A percentile compares a stretch with the other conserved stretches of the same genome.
Evolutionary conservation across 2,329 filamentous ascomycete genomes (phyloP).

Genomic region (Sordariomycetes sp.): DNA sequence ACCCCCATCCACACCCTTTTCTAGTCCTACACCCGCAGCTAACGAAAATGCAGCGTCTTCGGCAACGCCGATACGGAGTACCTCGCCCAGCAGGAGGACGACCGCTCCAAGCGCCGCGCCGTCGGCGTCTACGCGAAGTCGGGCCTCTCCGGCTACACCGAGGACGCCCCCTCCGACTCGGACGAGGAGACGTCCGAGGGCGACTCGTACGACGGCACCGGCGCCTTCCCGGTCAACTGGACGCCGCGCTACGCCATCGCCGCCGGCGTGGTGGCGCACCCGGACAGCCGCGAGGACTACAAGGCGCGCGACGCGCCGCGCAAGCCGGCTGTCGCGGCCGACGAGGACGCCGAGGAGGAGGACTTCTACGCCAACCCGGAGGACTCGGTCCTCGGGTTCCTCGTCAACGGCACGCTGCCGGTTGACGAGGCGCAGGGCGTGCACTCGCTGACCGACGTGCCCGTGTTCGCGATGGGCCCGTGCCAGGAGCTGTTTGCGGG

Average conservation of each 20-base stretch:
- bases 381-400: constrained; percentile 55
- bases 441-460: constrained; percentile 68
- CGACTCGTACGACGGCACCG: constrained; percentile 60
- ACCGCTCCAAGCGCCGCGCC: constrained; percentile 65
- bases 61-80: constrained; percentile 75
- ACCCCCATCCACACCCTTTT: too few species aligned
- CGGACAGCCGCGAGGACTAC: constrained; percentile 70
- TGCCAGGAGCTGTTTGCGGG: constrained; percentile 70
- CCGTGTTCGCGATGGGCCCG: constrained; percentile 68
- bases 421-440: constrained; percentile 56
- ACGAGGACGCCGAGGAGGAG: constrained; percentile 24
- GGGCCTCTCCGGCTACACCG: constrained; percentile 65
- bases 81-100: constrained; percentile 50
- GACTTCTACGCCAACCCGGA: constrained; percentile 59
- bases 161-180: constrained; percentile 44
- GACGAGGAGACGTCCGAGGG: constrained; percentile 35
- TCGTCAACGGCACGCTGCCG: constrained; percentile 67
- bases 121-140: constrained; percentile 65
- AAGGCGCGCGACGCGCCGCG: constrained; percentile 60
- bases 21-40: neutral
- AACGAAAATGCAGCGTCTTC: constrained; percentile 42
- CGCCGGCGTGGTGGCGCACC: constrained; percentile 58
- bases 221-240: constrained; percentile 76
- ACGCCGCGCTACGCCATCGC: constrained; percentile 75
- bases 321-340: constrained; percentile 42